Evolutionary conservation across 306 rosid species (phyloP).

Genomic region (Inga laurina): DNA sequence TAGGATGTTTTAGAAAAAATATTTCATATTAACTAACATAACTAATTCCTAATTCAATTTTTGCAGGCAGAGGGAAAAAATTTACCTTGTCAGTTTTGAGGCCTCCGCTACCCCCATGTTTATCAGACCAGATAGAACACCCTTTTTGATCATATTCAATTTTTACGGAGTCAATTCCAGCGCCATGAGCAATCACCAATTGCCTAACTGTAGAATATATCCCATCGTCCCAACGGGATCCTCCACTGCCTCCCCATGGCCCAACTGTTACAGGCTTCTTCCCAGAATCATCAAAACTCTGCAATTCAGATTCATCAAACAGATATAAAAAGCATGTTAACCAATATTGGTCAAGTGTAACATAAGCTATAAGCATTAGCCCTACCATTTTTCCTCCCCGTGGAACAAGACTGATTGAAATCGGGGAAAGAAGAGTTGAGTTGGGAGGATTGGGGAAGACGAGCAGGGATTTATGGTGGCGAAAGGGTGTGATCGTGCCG

Average conservation of each 20-base stretch:
- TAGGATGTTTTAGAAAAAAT: too few species aligned
- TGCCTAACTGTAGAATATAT: constrained; percentile 65
- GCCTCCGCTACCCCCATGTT: constrained; percentile 87
- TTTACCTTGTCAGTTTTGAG: constrained; percentile 52
- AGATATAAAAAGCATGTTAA: neutral
- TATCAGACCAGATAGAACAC: constrained; percentile 64
- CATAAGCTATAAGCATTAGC: constrained; percentile 17
- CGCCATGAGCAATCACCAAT: constrained; percentile 65
- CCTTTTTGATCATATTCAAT: constrained; percentile 70
- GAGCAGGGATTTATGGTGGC: constrained; percentile 25
- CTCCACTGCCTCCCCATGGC: constrained; percentile 80
- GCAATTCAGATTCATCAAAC: constrained; percentile 22
- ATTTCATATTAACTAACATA: too few species aligned
- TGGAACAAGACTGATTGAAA: constrained; percentile 14
- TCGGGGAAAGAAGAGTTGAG: constrained; percentile 2
- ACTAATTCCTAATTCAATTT: neutral
- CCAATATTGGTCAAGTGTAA: neutral
- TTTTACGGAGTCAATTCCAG: constrained; percentile 74
- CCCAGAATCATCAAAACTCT: constrained; percentile 45
- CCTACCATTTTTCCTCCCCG: constrained; percentile 34
- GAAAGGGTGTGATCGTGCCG: constrained; percentile 25
- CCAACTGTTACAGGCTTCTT: constrained; percentile 54
- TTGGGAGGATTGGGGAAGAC: constrained; percentile 5
- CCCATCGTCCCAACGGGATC: constrained; percentile 72
- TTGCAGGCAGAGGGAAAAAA: too few species aligned